Evolutionary conservation across 176 grass and related monocot genomes (phyloP).

Genomic region (Secale cereale): DNA sequence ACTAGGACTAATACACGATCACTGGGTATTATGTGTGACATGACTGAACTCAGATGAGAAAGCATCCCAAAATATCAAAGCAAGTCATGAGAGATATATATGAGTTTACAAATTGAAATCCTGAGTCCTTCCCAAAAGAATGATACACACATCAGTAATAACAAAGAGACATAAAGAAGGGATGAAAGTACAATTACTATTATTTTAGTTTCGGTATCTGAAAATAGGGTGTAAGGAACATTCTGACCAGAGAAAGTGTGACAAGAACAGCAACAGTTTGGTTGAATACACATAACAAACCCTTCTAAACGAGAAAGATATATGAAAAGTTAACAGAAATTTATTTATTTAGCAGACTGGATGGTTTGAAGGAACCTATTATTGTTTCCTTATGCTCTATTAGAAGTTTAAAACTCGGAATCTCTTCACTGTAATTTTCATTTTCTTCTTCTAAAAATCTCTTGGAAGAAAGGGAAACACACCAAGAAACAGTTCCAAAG

Average conservation of each 20-base stretch:
- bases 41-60: not conserved
- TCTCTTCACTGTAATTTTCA: too few species aligned
- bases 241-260: not conserved
- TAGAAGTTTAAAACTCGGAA: not conserved
- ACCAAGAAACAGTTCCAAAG: not conserved
- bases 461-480: not conserved
- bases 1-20: not conserved
- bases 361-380: not conserved
- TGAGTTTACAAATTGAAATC: too few species aligned
- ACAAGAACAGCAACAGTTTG: not conserved
- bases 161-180: not conserved
- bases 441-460: too few species aligned
- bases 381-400: not conserved
- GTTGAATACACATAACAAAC: not conserved
- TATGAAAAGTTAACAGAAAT: not conserved
- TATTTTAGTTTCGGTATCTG: not conserved
- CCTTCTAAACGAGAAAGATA: not conserved
- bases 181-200: not conserved
- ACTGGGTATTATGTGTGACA: not conserved
- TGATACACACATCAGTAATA: not conserved
- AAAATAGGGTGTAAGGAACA: not conserved
- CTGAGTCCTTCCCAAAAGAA: not conserved
- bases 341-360: not conserved
- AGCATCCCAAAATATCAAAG: not conserved
- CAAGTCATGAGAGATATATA: not conserved